These are phyloP conservation scores for Acanthochlamys bracteata DNA, from an alignment of 106 monocot genomes.

Conservation along the genomic window DNA sequence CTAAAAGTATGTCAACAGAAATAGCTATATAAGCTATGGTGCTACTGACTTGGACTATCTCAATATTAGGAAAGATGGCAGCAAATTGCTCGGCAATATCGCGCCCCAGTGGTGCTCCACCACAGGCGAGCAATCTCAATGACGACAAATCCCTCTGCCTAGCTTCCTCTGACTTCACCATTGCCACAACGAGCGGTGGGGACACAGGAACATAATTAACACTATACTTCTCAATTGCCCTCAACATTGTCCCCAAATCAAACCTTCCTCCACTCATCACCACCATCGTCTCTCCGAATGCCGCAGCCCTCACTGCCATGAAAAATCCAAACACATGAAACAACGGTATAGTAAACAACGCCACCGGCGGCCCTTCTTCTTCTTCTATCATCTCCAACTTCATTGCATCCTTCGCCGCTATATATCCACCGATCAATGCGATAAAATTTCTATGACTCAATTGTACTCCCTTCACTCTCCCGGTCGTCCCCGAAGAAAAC, in stretches of 20 bases:
- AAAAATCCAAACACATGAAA: conserved; percentile 62
- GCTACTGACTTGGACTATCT: conserved; percentile 44
- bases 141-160: conserved; percentile 37
- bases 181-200: conserved; percentile 52
- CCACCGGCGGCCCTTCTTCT: conserved; percentile 9
- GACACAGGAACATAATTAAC: conserved; percentile 43
- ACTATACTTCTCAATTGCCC: conserved; percentile 32
- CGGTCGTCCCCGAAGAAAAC: conserved; percentile 56
- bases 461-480: conserved; percentile 36
- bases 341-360: conserved; percentile 38
- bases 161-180: conserved; percentile 38
- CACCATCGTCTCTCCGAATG: conserved; percentile 41
- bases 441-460: conserved; percentile 48
- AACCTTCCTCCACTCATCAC: conserved; percentile 42
- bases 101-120: conserved; percentile 53
- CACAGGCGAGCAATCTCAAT: conserved; percentile 25
- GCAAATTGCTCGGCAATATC: conserved; percentile 42
- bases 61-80: conserved; percentile 30
- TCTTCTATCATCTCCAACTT: background rate
- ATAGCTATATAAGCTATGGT: no score
- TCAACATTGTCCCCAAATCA: conserved; percentile 37
- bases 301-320: conserved; percentile 31
- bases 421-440: conserved; percentile 14
- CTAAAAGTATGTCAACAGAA: no score
- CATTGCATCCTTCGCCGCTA: background rate